Evolutionary conservation across 2,329 filamentous ascomycete genomes (phyloP).

Genomic region (Fusarium scirpi): DNA sequence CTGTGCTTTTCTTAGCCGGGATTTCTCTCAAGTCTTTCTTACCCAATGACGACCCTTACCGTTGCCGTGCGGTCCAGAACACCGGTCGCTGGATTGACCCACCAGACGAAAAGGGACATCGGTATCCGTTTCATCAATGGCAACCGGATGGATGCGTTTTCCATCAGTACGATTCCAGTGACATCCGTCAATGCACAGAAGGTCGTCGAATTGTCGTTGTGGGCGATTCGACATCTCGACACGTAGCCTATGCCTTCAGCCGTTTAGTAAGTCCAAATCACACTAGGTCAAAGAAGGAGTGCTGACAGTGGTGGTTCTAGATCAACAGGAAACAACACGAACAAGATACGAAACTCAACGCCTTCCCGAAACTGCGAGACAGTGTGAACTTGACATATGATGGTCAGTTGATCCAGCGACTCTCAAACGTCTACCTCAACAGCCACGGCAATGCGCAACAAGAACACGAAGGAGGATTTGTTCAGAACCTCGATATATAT

Average conservation of each 20-base stretch:
- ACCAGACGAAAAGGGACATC: conserved; percentile 44
- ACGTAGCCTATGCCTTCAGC: conserved; percentile 66
- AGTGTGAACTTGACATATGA: background rate
- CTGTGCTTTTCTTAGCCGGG: background rate
- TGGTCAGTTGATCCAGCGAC: background rate
- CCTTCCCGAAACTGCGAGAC: background rate
- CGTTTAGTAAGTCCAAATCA: conserved; percentile 29
- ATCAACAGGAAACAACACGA: background rate
- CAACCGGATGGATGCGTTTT: conserved; percentile 69
- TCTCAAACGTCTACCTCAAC: background rate
- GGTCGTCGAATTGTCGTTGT: conserved; percentile 66
- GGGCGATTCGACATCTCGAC: conserved; percentile 69
- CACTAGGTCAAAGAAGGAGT: fast-evolving
- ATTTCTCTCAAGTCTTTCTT: background rate
- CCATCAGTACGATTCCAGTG: conserved; percentile 64
- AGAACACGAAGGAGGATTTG: background rate
- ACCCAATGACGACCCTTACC: background rate
- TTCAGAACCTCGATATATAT: conserved; percentile 29
- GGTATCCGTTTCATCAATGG: conserved; percentile 61
- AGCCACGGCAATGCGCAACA: background rate
- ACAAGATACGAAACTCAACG: background rate
- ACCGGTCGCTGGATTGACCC: conserved; percentile 37
- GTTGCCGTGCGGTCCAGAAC: background rate
- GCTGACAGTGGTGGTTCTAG: background rate
- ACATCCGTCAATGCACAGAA: conserved; percentile 64